phyloP scores from a whole-genome alignment of 208 protist genomes.

The Borovskyia barvae region DNA sequence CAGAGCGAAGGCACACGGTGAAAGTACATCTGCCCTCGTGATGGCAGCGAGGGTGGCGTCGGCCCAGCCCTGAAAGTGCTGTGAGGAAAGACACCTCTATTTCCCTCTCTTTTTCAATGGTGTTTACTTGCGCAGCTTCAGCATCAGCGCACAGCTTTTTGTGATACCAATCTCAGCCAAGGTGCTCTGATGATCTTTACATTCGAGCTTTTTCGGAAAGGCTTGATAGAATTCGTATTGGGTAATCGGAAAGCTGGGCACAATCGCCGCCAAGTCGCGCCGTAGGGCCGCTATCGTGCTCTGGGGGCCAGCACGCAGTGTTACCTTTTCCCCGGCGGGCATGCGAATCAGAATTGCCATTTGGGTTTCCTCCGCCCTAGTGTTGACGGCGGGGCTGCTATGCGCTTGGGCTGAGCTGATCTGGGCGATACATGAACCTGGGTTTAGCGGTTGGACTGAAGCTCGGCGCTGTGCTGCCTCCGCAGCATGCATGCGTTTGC shows the following conservation, averaged over 20 bases:
- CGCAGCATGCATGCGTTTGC: constrained; percentile 50
- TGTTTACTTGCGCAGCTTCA: constrained; percentile 22
- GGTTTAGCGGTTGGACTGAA: background rate
- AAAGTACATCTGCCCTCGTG: no score
- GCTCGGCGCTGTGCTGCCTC: constrained; percentile 29
- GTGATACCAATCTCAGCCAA: constrained; percentile 54
- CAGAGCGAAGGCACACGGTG: no score
- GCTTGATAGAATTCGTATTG: constrained; percentile 78
- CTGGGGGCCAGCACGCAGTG: constrained; percentile 40
- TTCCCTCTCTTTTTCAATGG: background rate
- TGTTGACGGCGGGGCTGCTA: background rate
- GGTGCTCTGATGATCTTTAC: constrained; percentile 61
- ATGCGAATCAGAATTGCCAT: constrained; percentile 70
- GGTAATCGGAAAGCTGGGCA: constrained; percentile 34
- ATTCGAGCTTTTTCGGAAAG: constrained; percentile 51
- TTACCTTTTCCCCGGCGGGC: constrained; percentile 60
- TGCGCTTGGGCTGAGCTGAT: background rate
- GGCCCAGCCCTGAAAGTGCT: no score
- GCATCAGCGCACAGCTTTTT: constrained; percentile 63
- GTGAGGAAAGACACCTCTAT: background rate
- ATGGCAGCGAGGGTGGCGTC: no score
- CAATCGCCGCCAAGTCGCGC: constrained; percentile 46
- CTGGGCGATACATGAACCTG: background rate
- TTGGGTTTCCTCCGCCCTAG: background rate
- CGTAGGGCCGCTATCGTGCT: constrained; percentile 69